Percentiles rank a stretch among this genome's conserved stretches.
Conservation (phyloP, 106 monocot genomes). For the Phalaenopsis equestris region DNA sequence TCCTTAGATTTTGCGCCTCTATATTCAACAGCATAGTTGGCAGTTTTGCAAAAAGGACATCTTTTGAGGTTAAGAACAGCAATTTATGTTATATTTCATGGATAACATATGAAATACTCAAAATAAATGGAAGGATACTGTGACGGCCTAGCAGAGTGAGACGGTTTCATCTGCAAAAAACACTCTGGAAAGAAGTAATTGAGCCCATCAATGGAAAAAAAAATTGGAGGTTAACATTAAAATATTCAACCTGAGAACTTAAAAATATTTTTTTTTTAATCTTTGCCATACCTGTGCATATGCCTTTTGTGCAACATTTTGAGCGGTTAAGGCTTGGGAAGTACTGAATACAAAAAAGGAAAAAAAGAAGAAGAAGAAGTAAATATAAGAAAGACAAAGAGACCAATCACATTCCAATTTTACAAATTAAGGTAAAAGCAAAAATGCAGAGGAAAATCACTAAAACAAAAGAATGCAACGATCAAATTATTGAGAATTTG, state of each 20-base stretch:
- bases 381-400: too few relatives aligned
- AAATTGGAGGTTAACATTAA: not conserved
- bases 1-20: constrained; percentile 73
- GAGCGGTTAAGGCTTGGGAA: constrained; percentile 96
- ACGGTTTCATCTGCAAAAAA: constrained; percentile 90
- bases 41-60: constrained; percentile 86
- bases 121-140: constrained; percentile 69
- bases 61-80: constrained; percentile 39
- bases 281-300: constrained; percentile 66
- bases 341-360: constrained; percentile 28
- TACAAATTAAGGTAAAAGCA: not conserved
- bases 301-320: constrained; percentile 90
- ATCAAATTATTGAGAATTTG: too few relatives aligned
- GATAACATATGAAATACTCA: not conserved
- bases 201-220: not conserved
- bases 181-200: constrained; percentile 50
- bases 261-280: not conserved
- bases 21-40: constrained; percentile 86
- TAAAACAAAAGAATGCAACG: constrained; percentile 28
- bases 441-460: not conserved
- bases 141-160: constrained; percentile 58
- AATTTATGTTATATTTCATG: not conserved
- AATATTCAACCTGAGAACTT: not conserved
- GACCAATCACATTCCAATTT: too few relatives aligned
- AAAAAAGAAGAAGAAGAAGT: not conserved